phyloP scores from a whole-genome alignment of 108 stramenopile species.

The Nitzschia sp. region DNA sequence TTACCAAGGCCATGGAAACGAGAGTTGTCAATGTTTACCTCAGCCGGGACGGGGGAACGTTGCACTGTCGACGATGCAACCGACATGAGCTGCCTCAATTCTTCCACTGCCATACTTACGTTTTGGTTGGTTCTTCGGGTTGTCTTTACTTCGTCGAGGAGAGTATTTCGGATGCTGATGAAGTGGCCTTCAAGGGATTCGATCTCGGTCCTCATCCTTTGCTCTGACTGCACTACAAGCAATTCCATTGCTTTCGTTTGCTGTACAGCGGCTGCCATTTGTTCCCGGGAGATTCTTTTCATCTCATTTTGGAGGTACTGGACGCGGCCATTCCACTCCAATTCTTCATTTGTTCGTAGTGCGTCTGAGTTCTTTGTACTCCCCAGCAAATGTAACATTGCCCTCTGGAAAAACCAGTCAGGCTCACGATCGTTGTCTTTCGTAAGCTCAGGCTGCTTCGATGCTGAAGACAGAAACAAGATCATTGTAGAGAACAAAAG shows the following conservation, averaged over 20 bases:
- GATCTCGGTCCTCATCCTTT: constrained; percentile 22
- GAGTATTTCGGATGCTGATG: constrained; percentile 4
- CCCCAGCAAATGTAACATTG: constrained; percentile 46
- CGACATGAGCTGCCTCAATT: constrained; percentile 15
- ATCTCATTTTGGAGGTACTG: constrained; percentile 43
- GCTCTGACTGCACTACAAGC: constrained; percentile 21
- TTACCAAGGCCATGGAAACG: neutral
- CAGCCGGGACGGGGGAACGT: constrained; percentile 13
- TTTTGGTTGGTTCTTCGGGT: constrained; percentile 18
- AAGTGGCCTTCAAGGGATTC: constrained; percentile 26
- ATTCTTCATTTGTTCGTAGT: constrained; percentile 2
- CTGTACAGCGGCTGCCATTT: constrained; percentile 15
- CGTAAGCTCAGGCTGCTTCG: neutral
- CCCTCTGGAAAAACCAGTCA: constrained; percentile 27
- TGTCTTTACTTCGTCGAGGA: constrained; percentile 14
- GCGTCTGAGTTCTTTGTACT: constrained; percentile 9
- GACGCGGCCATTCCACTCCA: constrained; percentile 46
- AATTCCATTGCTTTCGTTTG: constrained; percentile 27
- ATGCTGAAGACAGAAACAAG: constrained; percentile 35
- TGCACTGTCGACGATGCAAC: neutral
- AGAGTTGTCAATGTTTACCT: constrained; percentile 19
- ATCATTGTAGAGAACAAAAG: constrained; percentile 42
- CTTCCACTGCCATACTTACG: constrained; percentile 18
- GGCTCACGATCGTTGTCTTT: neutral
- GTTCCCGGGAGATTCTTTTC: constrained; percentile 36